Percentiles rank a stretch among this genome's conserved stretches.
phyloP scores from a whole-genome alignment of 1,139 yeast genomes.

The Lodderomyces theae region DNA sequence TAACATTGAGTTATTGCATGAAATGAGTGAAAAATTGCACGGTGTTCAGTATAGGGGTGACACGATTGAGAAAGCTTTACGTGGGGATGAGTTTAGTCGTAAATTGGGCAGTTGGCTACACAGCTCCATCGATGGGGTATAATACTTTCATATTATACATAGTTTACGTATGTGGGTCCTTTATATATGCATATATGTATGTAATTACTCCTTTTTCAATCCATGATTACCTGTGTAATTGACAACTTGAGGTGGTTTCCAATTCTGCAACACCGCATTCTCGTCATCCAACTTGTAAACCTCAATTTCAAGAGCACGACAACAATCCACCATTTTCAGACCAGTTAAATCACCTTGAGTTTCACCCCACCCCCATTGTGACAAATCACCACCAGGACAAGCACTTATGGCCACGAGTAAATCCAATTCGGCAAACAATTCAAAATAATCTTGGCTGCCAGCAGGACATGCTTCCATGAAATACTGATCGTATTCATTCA shows the following conservation, averaged over 20 bases:
- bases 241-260: constrained; percentile 52
- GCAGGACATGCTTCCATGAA: constrained; percentile 73
- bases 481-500: constrained; percentile 62
- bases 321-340: constrained; percentile 56
- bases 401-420: constrained; percentile 63
- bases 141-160: background rate
- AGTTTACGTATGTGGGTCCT: too few relatives aligned
- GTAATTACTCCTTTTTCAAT: constrained; percentile 20
- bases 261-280: constrained; percentile 37
- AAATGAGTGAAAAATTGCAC: background rate
- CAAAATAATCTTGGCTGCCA: constrained; percentile 55
- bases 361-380: constrained; percentile 71
- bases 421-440: constrained; percentile 66
- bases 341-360: constrained; percentile 18
- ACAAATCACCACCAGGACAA: constrained; percentile 70
- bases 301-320: constrained; percentile 63
- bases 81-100: background rate
- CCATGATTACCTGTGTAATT: constrained; percentile 60
- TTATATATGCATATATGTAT: background rate
- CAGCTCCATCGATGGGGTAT: constrained; percentile 40
- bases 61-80: background rate
- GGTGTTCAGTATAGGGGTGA: constrained; percentile 2
- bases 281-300: constrained; percentile 52
- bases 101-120: constrained; percentile 50
- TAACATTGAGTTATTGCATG: background rate